phyloP scores from a whole-genome alignment of 805 yeast genomes.

The Teunomyces atbi region DNA sequence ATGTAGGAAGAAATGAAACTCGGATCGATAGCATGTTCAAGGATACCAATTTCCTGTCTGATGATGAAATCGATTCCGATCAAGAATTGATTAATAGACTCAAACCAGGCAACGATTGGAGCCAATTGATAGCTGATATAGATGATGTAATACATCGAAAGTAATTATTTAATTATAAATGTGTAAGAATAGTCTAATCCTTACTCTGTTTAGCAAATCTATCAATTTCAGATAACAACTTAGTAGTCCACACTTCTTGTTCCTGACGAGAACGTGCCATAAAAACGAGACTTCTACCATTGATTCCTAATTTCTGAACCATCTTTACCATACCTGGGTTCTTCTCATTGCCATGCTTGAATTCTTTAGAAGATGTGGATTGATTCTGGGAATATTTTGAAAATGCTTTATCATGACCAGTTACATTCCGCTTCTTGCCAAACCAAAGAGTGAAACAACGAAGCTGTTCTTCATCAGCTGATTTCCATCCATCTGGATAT shows the following conservation, averaged over 20 bases:
- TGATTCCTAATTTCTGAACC: conserved; percentile 57
- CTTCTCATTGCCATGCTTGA: conserved; percentile 10
- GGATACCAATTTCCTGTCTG: not conserved
- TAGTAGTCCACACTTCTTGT: conserved; percentile 76
- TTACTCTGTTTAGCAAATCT: conserved; percentile 24
- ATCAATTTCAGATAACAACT: conserved; percentile 45
- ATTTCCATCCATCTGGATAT: conserved; percentile 80
- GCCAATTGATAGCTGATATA: conserved; percentile 16
- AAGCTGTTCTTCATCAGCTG: conserved; percentile 71
- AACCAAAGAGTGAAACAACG: conserved; percentile 86
- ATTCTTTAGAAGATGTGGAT: conserved; percentile 1
- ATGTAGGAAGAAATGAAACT: not conserved
- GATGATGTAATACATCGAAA: conserved; percentile 12
- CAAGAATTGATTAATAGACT: conserved; percentile 18
- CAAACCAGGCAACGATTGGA: conserved; percentile 11
- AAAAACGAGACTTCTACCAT: conserved; percentile 70
- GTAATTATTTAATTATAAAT: not conserved
- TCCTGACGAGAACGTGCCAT: conserved; percentile 81
- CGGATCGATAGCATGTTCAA: not conserved
- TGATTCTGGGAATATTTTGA: conserved; percentile 10
- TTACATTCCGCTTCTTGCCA: conserved; percentile 56
- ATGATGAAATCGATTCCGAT: conserved; percentile 18
- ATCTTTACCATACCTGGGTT: conserved; percentile 46
- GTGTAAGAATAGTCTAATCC: not conserved
- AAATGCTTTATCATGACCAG: conserved; percentile 10